phyloP scores from a whole-genome alignment of 2,329 filamentous ascomycete species.

The Fusarium multiceps region DNA sequence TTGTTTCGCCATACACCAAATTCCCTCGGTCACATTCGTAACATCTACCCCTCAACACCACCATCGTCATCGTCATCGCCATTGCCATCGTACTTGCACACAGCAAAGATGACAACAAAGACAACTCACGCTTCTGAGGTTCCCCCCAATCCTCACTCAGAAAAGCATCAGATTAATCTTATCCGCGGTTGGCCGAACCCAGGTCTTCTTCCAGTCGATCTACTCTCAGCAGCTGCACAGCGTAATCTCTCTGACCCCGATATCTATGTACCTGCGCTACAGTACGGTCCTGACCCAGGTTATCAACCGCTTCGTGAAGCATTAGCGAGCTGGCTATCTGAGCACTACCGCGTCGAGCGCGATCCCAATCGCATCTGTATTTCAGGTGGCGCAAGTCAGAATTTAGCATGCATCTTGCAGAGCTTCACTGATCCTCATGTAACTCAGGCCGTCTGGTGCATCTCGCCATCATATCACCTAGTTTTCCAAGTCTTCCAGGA shows the following conservation, averaged over 20 bases:
- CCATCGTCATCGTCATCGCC: background rate
- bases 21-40: conserved; percentile 8
- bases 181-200: conserved; percentile 75
- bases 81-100: conserved; percentile 1
- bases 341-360: conserved; percentile 64
- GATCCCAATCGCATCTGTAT: conserved; percentile 76
- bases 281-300: conserved; percentile 84
- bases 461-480: conserved; percentile 86
- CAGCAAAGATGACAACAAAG: conserved; percentile 8
- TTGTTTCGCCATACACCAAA: background rate
- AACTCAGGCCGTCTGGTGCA: conserved; percentile 82
- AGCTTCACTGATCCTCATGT: conserved; percentile 83
- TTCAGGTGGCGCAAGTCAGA: conserved; percentile 87
- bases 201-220: conserved; percentile 71
- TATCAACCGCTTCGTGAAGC: conserved; percentile 75
- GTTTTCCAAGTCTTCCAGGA: conserved; percentile 88
- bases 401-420: conserved; percentile 78
- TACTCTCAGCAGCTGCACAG: conserved; percentile 70
- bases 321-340: conserved; percentile 76
- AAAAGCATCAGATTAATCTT: conserved; percentile 68
- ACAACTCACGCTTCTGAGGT: conserved; percentile 27
- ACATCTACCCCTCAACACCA: conserved; percentile 17
- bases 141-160: conserved; percentile 36
- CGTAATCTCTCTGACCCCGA: conserved; percentile 69
- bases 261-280: conserved; percentile 71